A percentile compares a stretch with the other conserved stretches of the same genome.
phyloP scores from a whole-genome alignment of 495 filamentous ascomycete genomes.

The Cercophora samala region DNA sequence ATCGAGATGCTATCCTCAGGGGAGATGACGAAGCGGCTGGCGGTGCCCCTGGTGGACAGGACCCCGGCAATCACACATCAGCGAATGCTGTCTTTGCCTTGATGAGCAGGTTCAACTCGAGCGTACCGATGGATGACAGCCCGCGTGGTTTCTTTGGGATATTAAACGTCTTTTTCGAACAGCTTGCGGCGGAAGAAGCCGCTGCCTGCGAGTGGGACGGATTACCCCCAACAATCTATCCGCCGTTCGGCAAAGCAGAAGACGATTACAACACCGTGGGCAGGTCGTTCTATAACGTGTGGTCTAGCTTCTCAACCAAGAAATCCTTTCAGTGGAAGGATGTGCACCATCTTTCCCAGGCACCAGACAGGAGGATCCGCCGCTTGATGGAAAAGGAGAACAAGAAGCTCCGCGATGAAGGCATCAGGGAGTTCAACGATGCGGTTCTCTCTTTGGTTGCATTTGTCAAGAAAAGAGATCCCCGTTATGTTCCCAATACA shows the following conservation, averaged over 20 bases:
- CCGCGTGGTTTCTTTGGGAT: slow-evolving; percentile 78
- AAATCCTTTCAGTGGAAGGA: slow-evolving; percentile 92
- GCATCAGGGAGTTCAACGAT: slow-evolving; percentile 85
- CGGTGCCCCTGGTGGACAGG: slow-evolving; percentile 51
- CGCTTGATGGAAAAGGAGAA: slow-evolving; percentile 96
- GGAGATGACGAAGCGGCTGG: slow-evolving; percentile 51
- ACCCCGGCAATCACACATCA: slow-evolving; percentile 68
- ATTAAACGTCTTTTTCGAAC: slow-evolving; percentile 68
- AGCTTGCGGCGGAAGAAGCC: slow-evolving; percentile 77
- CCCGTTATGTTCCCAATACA: slow-evolving; percentile 63
- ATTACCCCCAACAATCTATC: slow-evolving; percentile 56
- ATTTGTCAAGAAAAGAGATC: slow-evolving; percentile 92
- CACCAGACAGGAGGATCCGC: slow-evolving; percentile 78
- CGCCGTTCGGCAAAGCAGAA: slow-evolving; percentile 68
- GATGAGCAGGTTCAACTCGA: slow-evolving; percentile 70
- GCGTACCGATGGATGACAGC: slow-evolving; percentile 73
- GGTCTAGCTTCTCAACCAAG: slow-evolving; percentile 76
- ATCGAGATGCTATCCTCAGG: slow-evolving; percentile 77
- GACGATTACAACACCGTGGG: slow-evolving; percentile 70
- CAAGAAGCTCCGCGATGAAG: slow-evolving; percentile 75
- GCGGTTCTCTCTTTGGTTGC: slow-evolving; percentile 80
- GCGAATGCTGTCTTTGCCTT: slow-evolving; percentile 69
- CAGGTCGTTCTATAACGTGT: slow-evolving; percentile 75
- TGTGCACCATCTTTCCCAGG: slow-evolving; percentile 72
- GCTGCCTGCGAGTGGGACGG: slow-evolving; percentile 67